Conservation (phyloP, 1,284 basidiomycete species). For the Sporisorium graminicola region DNA sequence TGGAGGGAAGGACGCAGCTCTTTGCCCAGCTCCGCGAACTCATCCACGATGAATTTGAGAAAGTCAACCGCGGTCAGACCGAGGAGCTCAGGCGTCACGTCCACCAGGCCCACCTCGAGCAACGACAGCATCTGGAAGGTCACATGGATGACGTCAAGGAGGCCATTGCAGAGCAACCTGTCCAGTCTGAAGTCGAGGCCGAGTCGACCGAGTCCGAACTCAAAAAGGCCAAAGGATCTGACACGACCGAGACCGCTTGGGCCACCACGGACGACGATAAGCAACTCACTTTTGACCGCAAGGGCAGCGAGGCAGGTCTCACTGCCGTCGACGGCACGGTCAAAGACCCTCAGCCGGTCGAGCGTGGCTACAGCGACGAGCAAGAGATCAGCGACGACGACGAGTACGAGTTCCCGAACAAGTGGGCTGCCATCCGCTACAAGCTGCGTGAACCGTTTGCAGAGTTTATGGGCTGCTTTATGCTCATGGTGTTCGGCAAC, state of each 20-base stretch:
- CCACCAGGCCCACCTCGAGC: constrained; percentile 26
- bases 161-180: constrained; percentile 19
- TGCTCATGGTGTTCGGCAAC: constrained; percentile 62
- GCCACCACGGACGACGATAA: constrained; percentile 18
- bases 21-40: constrained; percentile 43
- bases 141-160: constrained; percentile 31
- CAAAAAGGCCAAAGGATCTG: constrained; percentile 11
- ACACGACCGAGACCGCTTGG: constrained; percentile 17
- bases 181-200: constrained; percentile 3
- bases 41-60: constrained; percentile 53
- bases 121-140: constrained; percentile 26
- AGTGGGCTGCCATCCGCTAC: constrained; percentile 56
- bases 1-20: constrained; percentile 39
- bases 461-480: constrained; percentile 59
- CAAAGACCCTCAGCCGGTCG: constrained; percentile 32
- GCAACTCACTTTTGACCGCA: neutral
- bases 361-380: constrained; percentile 26
- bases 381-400: constrained; percentile 25
- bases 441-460: constrained; percentile 60
- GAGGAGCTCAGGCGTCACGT: constrained; percentile 46
- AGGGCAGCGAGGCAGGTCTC: constrained; percentile 29
- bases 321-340: constrained; percentile 3
- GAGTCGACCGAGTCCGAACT: constrained; percentile 10
- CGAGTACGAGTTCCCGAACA: constrained; percentile 56
- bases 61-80: constrained; percentile 47